phyloP scores from a whole-genome alignment of 2,329 filamentous ascomycete genomes.

The Fusarium piperis region DNA sequence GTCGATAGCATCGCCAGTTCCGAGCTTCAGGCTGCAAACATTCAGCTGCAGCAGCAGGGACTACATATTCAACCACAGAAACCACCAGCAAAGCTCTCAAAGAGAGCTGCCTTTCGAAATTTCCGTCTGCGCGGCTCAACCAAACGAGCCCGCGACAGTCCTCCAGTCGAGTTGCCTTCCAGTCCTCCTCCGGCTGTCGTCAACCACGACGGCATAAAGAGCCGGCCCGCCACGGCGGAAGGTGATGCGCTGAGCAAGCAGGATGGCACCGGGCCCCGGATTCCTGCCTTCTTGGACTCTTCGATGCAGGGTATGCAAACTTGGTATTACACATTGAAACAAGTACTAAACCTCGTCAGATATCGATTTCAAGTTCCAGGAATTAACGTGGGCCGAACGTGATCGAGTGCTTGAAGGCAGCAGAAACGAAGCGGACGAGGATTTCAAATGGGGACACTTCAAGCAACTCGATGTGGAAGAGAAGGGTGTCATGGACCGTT shows the following conservation, averaged over 20 bases:
- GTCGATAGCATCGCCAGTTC: slow-evolving; percentile 42
- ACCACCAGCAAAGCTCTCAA: slow-evolving; percentile 36
- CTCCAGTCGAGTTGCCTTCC: slow-evolving; percentile 47
- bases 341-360: slow-evolving; percentile 47
- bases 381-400: slow-evolving; percentile 64
- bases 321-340: not conserved
- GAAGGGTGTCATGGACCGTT: slow-evolving; percentile 73
- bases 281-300: slow-evolving; percentile 53
- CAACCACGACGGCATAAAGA: slow-evolving; percentile 49
- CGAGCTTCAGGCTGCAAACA: slow-evolving; percentile 36
- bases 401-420: slow-evolving; percentile 54
- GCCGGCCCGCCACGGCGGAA: slow-evolving; percentile 36
- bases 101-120: slow-evolving; percentile 55
- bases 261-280: slow-evolving; percentile 29
- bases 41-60: slow-evolving; percentile 31
- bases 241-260: slow-evolving; percentile 25
- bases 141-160: slow-evolving; percentile 58
- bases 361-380: slow-evolving; percentile 61
- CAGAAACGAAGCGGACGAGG: slow-evolving; percentile 47
- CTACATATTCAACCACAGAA: slow-evolving; percentile 31
- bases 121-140: slow-evolving; percentile 56
- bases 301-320: slow-evolving; percentile 49
- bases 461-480: slow-evolving; percentile 46
- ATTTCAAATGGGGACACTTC: slow-evolving; percentile 49
- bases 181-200: slow-evolving; percentile 48